Evolutionary conservation across 306 rosid species (phyloP).

Genomic region (Hippophae rhamnoides): DNA sequence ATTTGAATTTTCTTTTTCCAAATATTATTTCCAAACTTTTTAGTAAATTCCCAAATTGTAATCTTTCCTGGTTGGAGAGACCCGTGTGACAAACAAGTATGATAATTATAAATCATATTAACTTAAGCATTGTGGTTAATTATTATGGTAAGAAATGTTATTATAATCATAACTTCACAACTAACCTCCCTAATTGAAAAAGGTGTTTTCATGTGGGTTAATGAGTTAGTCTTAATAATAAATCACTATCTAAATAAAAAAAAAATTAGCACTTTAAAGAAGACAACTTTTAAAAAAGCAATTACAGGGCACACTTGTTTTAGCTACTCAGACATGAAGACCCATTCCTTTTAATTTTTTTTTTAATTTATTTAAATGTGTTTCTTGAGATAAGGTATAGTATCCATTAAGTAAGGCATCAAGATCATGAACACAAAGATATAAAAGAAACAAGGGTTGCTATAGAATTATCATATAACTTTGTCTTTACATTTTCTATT

Average conservation of each 20-base stretch:
- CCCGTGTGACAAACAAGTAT: no score
- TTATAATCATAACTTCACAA: constrained; percentile 31
- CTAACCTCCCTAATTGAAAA: constrained; percentile 29
- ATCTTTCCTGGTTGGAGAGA: no score
- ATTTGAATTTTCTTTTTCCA: no score
- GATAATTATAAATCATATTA: background rate
- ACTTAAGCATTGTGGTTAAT: constrained; percentile 26
- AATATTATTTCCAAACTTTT: no score
- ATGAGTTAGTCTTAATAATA: constrained; percentile 33
- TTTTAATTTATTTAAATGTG: constrained; percentile 55
- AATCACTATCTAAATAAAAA: constrained; percentile 26
- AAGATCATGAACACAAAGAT: constrained; percentile 42
- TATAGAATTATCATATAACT: constrained; percentile 44
- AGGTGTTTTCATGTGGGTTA: constrained; percentile 44
- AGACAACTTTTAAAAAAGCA: constrained; percentile 31
- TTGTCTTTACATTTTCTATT: constrained; percentile 63
- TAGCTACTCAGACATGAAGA: constrained; percentile 53
- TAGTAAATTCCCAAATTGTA: no score
- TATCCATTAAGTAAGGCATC: constrained; percentile 80
- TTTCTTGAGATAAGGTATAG: constrained; percentile 81
- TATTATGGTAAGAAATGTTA: constrained; percentile 20
- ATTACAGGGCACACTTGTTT: constrained; percentile 33
- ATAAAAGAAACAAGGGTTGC: constrained; percentile 32
- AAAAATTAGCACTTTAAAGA: constrained; percentile 28
- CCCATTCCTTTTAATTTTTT: constrained; percentile 25